A percentile compares a stretch with the other conserved stretches of the same genome.
phyloP scores from a whole-genome alignment of 257 asterid genomes.

The Solanum infundibuliforme region DNA sequence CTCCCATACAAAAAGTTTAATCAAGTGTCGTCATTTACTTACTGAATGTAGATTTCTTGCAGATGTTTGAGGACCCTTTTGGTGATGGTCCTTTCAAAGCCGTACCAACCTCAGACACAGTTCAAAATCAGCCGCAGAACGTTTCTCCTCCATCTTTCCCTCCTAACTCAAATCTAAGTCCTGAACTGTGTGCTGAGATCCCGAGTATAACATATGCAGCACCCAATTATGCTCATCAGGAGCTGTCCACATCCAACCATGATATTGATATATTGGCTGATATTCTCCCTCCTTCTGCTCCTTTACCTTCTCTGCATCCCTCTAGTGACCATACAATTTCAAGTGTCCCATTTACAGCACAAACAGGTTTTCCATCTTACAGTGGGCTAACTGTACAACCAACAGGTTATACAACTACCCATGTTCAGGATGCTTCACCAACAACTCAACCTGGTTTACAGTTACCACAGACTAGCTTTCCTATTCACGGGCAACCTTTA shows the following conservation, averaged over 20 bases:
- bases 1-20: no score
- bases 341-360: constrained; percentile 21
- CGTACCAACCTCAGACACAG: constrained; percentile 29
- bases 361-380: constrained; percentile 13
- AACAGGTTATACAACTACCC: constrained; percentile 18
- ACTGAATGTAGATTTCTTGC: constrained; percentile 16
- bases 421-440: constrained; percentile 41
- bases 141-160: constrained; percentile 27
- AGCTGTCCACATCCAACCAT: constrained; percentile 28
- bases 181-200: constrained; percentile 25
- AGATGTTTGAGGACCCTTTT: constrained; percentile 88
- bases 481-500: background rate
- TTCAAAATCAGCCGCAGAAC: constrained; percentile 29
- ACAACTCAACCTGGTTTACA: constrained; percentile 36
- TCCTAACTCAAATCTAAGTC: constrained; percentile 26
- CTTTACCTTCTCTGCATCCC: constrained; percentile 25
- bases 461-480: constrained; percentile 7
- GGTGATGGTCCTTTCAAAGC: constrained; percentile 97
- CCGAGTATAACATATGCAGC: constrained; percentile 1
- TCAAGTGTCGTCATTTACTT: background rate
- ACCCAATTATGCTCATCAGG: constrained; percentile 28
- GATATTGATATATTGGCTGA: constrained; percentile 84
- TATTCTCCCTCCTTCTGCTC: constrained; percentile 75
- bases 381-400: constrained; percentile 18
- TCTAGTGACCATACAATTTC: constrained; percentile 4